Percentiles rank a stretch among this genome's conserved stretches.
Evolutionary conservation across 2,329 filamentous ascomycete species (phyloP).

Genomic region (Tolypocladium guangdongense): DNA sequence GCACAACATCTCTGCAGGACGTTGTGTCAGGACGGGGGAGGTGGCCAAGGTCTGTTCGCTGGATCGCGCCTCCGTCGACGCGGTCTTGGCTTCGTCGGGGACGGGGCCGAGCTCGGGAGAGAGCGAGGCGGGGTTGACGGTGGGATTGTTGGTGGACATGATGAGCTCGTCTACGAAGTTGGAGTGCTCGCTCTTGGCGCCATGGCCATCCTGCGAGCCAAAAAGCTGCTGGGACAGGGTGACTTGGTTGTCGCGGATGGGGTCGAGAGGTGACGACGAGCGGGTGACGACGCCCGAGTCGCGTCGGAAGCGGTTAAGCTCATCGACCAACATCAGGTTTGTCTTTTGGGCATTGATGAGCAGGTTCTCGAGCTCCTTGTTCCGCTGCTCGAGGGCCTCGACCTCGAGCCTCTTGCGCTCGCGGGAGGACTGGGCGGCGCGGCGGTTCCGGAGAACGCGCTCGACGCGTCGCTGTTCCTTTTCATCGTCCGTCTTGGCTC

Average conservation of each 20-base stretch:
- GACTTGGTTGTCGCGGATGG: constrained; percentile 34
- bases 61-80: constrained; percentile 10
- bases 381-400: constrained; percentile 70
- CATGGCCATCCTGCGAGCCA: constrained; percentile 30
- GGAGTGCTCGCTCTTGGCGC: constrained; percentile 15
- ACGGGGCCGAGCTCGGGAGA: constrained; percentile 46
- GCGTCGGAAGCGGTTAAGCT: constrained; percentile 37
- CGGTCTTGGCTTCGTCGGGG: constrained; percentile 23
- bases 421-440: constrained; percentile 89
- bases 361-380: constrained; percentile 56
- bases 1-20: constrained; percentile 99
- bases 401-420: constrained; percentile 86
- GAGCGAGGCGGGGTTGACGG: constrained; percentile 50
- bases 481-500: constrained; percentile 96
- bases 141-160: constrained; percentile 29
- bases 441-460: constrained; percentile 90
- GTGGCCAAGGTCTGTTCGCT: constrained; percentile 19
- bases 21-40: constrained; percentile 94
- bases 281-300: constrained; percentile 29
- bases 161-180: constrained; percentile 32
- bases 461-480: constrained; percentile 97
- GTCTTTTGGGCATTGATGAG: constrained; percentile 48
- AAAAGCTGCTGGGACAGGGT: constrained; percentile 51
- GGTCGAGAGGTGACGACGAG: constrained; percentile 30
- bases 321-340: constrained; percentile 36